Percentiles rank a stretch among this genome's conserved stretches.
phyloP scores from a whole-genome alignment of 1,284 basidiomycete species.

The Moniliophthora roreri region DNA sequence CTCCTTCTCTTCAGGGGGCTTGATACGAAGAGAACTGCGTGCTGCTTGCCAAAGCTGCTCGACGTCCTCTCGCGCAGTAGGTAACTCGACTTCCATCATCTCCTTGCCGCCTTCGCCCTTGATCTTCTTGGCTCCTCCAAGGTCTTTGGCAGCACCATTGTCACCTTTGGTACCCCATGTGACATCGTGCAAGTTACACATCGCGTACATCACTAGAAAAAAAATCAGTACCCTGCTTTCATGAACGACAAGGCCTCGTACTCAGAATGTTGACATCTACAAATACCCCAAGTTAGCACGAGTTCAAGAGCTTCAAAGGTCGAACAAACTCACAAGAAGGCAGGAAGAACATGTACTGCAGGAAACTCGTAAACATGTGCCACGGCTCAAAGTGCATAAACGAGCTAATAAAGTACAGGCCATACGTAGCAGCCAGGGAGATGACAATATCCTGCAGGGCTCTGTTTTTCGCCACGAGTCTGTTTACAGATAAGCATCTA shows the following conservation, averaged over 20 bases:
- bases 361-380: conserved; percentile 93
- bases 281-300: too few relatives aligned
- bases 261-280: conserved; percentile 86
- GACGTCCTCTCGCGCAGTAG: conserved; percentile 80
- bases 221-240: not conserved
- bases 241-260: conserved; percentile 28
- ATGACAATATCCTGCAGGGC: conserved; percentile 82
- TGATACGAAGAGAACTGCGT: conserved; percentile 63
- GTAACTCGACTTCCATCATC: conserved; percentile 82
- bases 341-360: conserved; percentile 81
- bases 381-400: conserved; percentile 89
- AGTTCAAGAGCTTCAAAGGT: too few relatives aligned
- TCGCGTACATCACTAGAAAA: conserved; percentile 76
- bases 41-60: conserved; percentile 84
- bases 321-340: conserved; percentile 65
- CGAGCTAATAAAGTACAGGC: conserved; percentile 84
- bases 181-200: conserved; percentile 90
- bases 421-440: conserved; percentile 83
- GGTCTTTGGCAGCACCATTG: conserved; percentile 81
- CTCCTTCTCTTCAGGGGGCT: conserved; percentile 69
- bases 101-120: conserved; percentile 83
- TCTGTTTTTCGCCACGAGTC: conserved; percentile 58
- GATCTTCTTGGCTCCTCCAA: conserved; percentile 86
- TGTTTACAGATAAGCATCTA: conserved; percentile 22
- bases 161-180: conserved; percentile 93